phyloP scores from a whole-genome alignment of 179 eudicot genomes.

The Pouteria campechiana region DNA sequence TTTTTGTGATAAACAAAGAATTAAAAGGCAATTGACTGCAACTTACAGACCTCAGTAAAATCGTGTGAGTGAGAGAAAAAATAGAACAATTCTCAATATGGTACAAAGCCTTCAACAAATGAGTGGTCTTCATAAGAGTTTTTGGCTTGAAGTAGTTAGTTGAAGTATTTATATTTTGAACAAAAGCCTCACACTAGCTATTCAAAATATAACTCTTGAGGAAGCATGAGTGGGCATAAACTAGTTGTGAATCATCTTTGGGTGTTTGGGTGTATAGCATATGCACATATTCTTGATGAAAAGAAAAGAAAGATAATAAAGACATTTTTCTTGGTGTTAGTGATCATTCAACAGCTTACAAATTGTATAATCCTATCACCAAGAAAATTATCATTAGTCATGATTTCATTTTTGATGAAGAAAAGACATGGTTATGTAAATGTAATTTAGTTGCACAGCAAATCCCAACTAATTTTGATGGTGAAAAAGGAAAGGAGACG shows the following conservation, averaged over 20 bases:
- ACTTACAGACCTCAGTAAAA: neutral
- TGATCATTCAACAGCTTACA: neutral
- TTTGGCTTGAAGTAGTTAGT: neutral
- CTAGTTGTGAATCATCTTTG: too few relatives aligned
- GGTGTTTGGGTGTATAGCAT: too few relatives aligned
- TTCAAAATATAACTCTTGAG: neutral
- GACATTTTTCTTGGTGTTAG: slow-evolving; percentile 3
- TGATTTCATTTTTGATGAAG: neutral
- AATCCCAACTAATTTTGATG: neutral
- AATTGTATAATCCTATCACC: neutral
- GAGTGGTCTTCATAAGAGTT: too few relatives aligned
- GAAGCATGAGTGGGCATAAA: too few relatives aligned
- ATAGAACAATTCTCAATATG: too few relatives aligned
- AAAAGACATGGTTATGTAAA: neutral
- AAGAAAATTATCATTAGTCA: neutral
- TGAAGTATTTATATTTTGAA: neutral
- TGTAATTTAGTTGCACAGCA: neutral
- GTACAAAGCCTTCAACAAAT: too few relatives aligned
- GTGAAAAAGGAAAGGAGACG: too few relatives aligned
- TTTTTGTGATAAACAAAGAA: neutral
- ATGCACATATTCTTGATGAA: neutral
- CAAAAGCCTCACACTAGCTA: neutral
- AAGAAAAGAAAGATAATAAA: slow-evolving; percentile 1
- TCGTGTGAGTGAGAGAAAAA: neutral
- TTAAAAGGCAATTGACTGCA: neutral